These are phyloP conservation scores for Candida easanensis DNA, from an alignment of 805 yeast species.

Conservation along the genomic window DNA sequence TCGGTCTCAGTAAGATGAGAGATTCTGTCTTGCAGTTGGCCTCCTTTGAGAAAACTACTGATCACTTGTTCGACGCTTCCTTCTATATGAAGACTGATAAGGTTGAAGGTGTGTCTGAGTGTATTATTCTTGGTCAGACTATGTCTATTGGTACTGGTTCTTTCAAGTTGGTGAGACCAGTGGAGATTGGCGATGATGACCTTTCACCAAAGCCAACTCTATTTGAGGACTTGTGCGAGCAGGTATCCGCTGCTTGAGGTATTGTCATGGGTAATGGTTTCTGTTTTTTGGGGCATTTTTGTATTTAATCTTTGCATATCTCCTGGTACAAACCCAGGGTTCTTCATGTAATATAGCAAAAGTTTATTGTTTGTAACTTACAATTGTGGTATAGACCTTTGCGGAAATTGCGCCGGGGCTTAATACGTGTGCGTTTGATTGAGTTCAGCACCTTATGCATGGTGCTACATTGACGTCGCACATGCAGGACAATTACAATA, in stretches of 20 bases:
- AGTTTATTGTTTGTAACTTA: too few species aligned
- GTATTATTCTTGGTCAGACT: conserved; percentile 96
- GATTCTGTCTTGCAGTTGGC: conserved; percentile 97
- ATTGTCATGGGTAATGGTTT: neutral
- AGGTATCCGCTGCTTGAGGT: neutral
- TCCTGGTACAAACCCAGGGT: neutral
- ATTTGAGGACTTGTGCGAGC: conserved; percentile 41
- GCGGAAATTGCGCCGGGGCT: too few species aligned
- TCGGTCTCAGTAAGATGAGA: conserved; percentile 97
- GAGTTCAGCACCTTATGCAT: too few species aligned
- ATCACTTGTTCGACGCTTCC: conserved; percentile 96
- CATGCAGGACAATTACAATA: too few species aligned
- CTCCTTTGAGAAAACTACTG: conserved; percentile 96
- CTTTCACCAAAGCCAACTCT: conserved; percentile 43
- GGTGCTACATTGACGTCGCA: too few species aligned
- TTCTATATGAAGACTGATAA: conserved; percentile 95
- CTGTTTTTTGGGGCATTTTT: neutral
- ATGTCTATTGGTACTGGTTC: conserved; percentile 98
- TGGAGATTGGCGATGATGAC: conserved; percentile 41
- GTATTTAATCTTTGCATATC: neutral
- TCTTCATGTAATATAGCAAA: neutral
- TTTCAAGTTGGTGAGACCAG: conserved; percentile 73
- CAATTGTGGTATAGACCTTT: too few species aligned
- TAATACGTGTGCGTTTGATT: too few species aligned
- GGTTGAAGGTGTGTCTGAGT: conserved; percentile 96